Evolutionary conservation across 306 rosid species (phyloP), one percentile per base, ranked within the genome.

Genomic region (Malus orientalis): DNA sequence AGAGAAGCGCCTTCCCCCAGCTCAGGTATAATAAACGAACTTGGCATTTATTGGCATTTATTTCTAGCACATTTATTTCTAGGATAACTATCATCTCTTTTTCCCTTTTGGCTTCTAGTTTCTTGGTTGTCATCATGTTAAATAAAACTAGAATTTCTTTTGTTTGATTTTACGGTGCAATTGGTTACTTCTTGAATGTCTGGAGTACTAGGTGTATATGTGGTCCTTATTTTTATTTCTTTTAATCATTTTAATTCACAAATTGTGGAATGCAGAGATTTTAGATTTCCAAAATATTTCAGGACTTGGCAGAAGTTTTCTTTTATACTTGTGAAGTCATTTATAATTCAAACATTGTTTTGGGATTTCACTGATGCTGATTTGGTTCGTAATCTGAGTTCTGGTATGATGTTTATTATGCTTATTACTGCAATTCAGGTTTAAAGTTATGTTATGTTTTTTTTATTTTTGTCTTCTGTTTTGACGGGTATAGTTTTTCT

Each of bases 1-100:
- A 87, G 74, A 40, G 97, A 91, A 79, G 88, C 88, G 29, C 86
- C 96, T 81, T 91, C 96, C 63, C 87, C 97, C 29, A 90, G 94
- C 84, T 94, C 98, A 91, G 98, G 98, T 94, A 89, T 68, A 72
- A 75, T 36, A 78, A 25, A 71, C 23, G 64, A 73, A 68, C 53
- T 82, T 64, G 77, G 55, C 18, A 36, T 6, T 36, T 36, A 6
- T 36, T 36, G 77, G 54, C 18, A 36, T 36, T 36, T 36, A 7
- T 36, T 36, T 36, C 40, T 69, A 45, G 53, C 40, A 33, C 49
- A 38, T 27, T 27, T 27, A 27, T 27, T 27, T 27, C 27, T 27
- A 27, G 27, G 25, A 25, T 25, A 25, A 25, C 25, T 25, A 25
- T 25, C 15, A 4, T 6, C 6, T n/a, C 33, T 12, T 8, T 71